Evolutionary conservation across 352 stramenopile genomes (phyloP).

Genomic region (Saprolegnia parasitica): DNA sequence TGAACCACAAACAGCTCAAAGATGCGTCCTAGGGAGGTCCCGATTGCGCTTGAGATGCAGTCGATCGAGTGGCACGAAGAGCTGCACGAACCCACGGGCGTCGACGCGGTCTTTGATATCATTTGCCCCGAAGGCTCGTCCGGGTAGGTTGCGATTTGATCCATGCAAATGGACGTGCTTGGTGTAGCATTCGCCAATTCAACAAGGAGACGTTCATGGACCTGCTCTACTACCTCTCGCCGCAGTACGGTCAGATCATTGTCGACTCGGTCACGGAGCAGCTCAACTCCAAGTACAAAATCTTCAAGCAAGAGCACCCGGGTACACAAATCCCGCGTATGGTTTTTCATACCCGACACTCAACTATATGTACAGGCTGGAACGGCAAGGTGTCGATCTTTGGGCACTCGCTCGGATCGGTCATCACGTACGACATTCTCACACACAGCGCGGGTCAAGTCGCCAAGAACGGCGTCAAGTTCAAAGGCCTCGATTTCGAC

Average conservation of each 20-base stretch:
- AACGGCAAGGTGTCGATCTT: constrained; percentile 87
- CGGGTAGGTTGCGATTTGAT: constrained; percentile 40
- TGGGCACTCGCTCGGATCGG: constrained; percentile 84
- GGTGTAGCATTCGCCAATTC: constrained; percentile 85
- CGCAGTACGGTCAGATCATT: constrained; percentile 87
- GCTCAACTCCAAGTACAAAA: constrained; percentile 85
- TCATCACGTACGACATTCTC: constrained; percentile 91
- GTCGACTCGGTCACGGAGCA: constrained; percentile 86
- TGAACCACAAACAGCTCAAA: not conserved
- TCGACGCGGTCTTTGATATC: constrained; percentile 80
- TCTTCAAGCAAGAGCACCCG: constrained; percentile 86
- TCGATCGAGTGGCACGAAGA: constrained; percentile 89
- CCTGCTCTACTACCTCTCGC: constrained; percentile 90
- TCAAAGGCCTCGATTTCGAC: constrained; percentile 75
- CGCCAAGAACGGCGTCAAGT: constrained; percentile 61
- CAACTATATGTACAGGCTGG: constrained; percentile 52
- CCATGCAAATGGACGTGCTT: too few relatives aligned
- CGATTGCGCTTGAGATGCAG: constrained; percentile 78
- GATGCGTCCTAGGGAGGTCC: constrained; percentile 20
- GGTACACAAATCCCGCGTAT: constrained; percentile 30
- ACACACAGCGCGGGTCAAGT: constrained; percentile 64
- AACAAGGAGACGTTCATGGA: constrained; percentile 94
- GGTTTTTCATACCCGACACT: not conserved
- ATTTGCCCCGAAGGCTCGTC: constrained; percentile 73
- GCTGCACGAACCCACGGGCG: constrained; percentile 74